These are phyloP conservation scores for Trichosporon sp. DNA, from an alignment of 1,284 basidiomycete species.

Conservation along the genomic window DNA sequence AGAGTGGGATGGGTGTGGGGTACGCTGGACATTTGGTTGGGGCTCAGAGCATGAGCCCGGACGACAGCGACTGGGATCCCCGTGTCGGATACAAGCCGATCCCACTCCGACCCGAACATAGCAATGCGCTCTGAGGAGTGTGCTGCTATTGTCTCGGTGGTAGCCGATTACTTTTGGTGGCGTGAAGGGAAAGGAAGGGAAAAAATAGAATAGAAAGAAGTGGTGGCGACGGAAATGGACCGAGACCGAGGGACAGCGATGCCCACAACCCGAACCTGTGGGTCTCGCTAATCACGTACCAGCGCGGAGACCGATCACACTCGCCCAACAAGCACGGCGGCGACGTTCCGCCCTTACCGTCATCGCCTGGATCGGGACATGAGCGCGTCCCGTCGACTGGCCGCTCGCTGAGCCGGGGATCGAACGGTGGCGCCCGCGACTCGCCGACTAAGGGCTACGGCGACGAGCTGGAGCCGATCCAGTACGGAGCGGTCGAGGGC, in stretches of 20 bases:
- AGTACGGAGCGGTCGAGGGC: not conserved
- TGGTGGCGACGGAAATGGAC: not conserved
- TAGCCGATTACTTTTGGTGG: not conserved
- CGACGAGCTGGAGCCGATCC: not conserved
- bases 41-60: slow-evolving; percentile 8
- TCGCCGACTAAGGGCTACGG: not conserved
- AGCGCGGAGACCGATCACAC: slow-evolving; percentile 11
- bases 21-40: slow-evolving; percentile 10
- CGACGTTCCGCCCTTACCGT: slow-evolving; percentile 8
- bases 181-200: slow-evolving; percentile 10
- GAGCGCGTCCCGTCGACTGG: not conserved
- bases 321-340: slow-evolving; percentile 18
- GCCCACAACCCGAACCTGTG: slow-evolving; percentile 8
- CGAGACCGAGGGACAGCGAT: not conserved
- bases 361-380: not conserved
- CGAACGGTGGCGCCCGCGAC: not conserved
- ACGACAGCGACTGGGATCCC: not conserved
- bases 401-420: not conserved
- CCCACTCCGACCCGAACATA: not conserved
- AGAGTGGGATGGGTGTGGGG: slow-evolving; percentile 6
- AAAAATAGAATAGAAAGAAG: slow-evolving; percentile 6
- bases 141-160: not conserved
- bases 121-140: not conserved
- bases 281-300: slow-evolving; percentile 16
- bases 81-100: not conserved